Evolutionary conservation across 352 stramenopile species (phyloP).

Genomic region (Phytophthora boehmeriae): DNA sequence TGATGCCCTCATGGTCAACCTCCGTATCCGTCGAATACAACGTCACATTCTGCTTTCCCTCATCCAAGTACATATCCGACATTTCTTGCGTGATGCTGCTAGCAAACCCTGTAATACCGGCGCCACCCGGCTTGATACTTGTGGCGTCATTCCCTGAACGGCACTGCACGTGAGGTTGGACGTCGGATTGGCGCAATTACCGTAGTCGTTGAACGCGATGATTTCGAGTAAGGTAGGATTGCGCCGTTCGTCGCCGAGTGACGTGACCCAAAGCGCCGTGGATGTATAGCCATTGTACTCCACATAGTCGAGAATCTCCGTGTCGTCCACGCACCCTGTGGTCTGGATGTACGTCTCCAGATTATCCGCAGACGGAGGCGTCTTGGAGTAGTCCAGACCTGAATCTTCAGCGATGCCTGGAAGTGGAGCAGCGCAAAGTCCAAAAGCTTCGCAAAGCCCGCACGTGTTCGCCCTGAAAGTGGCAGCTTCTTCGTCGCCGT

Average conservation of each 20-base stretch:
- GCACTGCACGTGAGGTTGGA: conserved; percentile 64
- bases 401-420: conserved; percentile 58
- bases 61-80: conserved; percentile 54
- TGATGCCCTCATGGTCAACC: conserved; percentile 55
- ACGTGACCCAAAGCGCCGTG: conserved; percentile 46
- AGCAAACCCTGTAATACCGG: conserved; percentile 53
- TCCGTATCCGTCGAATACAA: conserved; percentile 50
- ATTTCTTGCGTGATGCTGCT: conserved; percentile 35
- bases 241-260: conserved; percentile 35
- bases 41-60: conserved; percentile 68
- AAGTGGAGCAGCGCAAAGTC: conserved; percentile 61
- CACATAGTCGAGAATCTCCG: conserved; percentile 57
- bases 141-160: conserved; percentile 61
- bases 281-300: conserved; percentile 50
- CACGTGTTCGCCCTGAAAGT: conserved; percentile 45
- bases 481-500: conserved; percentile 39
- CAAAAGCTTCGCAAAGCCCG: conserved; percentile 37
- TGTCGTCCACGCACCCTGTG: conserved; percentile 60
- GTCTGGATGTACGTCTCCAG: conserved; percentile 48
- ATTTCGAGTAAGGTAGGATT: conserved; percentile 64
- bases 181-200: conserved; percentile 53
- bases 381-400: conserved; percentile 51
- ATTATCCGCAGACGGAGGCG: conserved; percentile 20
- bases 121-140: conserved; percentile 44
- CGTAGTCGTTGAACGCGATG: conserved; percentile 49